phyloP scores from a whole-genome alignment of 495 filamentous ascomycete species.

The Choiromyces venosus region DNA sequence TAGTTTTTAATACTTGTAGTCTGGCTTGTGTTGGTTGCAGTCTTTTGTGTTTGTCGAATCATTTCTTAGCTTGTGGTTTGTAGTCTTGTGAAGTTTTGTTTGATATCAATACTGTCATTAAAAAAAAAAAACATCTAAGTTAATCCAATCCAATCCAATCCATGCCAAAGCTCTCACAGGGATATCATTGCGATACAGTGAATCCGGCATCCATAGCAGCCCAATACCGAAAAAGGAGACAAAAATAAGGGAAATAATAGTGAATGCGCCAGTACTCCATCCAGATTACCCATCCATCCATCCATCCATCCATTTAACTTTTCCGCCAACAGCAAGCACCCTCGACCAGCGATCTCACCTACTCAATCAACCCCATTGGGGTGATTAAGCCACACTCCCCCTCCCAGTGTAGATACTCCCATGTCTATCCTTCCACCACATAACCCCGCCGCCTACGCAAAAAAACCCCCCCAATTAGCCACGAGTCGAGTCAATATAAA shows the following conservation, averaged over 20 bases:
- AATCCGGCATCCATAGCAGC: not conserved
- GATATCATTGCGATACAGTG: not conserved
- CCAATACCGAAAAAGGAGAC: not conserved
- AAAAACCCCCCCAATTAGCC: not conserved
- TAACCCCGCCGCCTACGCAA: slow-evolving; percentile 21
- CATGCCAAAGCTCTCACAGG: not conserved
- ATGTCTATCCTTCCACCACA: slow-evolving; percentile 35
- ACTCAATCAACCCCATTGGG: too few relatives aligned
- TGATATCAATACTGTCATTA: not conserved
- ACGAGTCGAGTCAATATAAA: not conserved
- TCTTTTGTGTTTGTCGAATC: not conserved
- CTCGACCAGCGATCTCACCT: not conserved
- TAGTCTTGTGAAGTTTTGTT: not conserved
- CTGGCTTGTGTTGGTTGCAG: not conserved
- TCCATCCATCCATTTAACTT: not conserved
- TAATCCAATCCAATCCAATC: not conserved
- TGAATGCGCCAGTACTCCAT: slow-evolving; percentile 3
- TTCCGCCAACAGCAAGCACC: not conserved
- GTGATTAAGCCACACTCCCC: slow-evolving; percentile 29
- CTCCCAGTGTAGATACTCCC: slow-evolving; percentile 26
- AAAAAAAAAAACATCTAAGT: not conserved
- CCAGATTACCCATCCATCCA: not conserved
- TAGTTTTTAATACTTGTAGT: not conserved
- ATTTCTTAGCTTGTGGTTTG: not conserved
- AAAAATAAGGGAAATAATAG: not conserved